Base-by-base conservation (phyloP, 2,329 filamentous ascomycete species). In the Diaporthe velutina region DNA sequence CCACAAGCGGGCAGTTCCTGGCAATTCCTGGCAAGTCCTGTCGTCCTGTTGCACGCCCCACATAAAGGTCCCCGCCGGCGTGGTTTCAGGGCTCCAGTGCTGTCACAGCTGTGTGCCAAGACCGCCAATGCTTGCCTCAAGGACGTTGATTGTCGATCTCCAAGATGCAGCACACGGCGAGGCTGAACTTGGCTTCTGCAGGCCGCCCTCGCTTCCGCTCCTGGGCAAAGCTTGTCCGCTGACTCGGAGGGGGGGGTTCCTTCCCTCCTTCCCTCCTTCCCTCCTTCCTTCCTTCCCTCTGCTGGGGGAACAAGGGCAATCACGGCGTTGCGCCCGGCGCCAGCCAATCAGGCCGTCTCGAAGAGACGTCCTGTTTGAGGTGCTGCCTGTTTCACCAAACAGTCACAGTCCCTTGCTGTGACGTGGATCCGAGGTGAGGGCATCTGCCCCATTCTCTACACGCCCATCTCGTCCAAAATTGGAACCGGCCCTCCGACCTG, bases 21-120 rank as follows among this genome's bases (percentile, higher is more conserved):
- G n/a, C n/a, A n/a, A n/a, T n/a, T 28, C 35, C n/a, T 42, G 54
- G 3, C 35, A 30, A 28, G 25, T 48, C n/a, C n/a, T 25, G 50
- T 28, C 2, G 55, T 64, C 38, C n/a, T 64, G 61, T 25, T 67
- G 61, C 61, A 66, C 10, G 61, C 45, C 33, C 61, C 64, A 67
- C 42, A 67, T 15, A 52, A 67, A 67, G 42, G 33, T 38, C 22
- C 22, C 38, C 45, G 60, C 72, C 66, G 28, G 68, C 42, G 50
- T 54, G 10, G 75, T 76, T 76, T 76, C 75, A 76, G 70, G 52
- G 50, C 64, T 35, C 40, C 52, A 25, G 22, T 22, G 30, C 70
- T 73, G 68, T 61, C 68, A 74, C 75, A 73, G 54, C 52, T 70
- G 40, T 58, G 75, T 73, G 75, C 75, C 75, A 74, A 76, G 73